phyloP scores from a whole-genome alignment of 208 protist genomes.

The Acanthamoeba rhysodes region DNA sequence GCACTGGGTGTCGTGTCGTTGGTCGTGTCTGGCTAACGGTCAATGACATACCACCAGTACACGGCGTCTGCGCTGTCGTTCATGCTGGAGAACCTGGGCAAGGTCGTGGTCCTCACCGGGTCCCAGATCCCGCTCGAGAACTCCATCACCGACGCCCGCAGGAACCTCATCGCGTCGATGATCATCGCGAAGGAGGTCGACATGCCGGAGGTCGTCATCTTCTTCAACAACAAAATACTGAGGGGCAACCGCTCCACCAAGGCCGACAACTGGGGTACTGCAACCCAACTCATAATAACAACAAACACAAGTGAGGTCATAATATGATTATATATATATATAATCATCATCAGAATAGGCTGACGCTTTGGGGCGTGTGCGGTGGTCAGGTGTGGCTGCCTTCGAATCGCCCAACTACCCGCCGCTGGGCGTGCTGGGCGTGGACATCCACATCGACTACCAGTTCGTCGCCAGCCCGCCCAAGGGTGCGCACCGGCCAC shows the following conservation, averaged over 20 bases:
- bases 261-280: constrained; percentile 34
- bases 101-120: constrained; percentile 15
- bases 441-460: constrained; percentile 28
- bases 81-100: constrained; percentile 43
- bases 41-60: not conserved
- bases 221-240: constrained; percentile 50
- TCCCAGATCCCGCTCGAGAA: not conserved
- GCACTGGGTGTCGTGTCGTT: not conserved
- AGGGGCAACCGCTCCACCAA: constrained; percentile 26
- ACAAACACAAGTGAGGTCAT: no score
- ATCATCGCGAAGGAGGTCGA: constrained; percentile 1
- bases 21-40: no score
- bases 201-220: constrained; percentile 14
- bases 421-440: constrained; percentile 13
- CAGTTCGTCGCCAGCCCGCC: constrained; percentile 1
- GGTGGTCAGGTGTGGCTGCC: not conserved
- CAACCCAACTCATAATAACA: no score
- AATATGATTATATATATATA: not conserved
- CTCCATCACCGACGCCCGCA: not conserved
- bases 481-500: not conserved
- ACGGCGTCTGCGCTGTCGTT: constrained; percentile 30
- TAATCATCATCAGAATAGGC: not conserved
- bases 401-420: constrained; percentile 40
- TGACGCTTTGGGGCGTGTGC: not conserved
- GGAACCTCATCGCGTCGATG: constrained; percentile 7